Conservation (phyloP, 306 rosid genomes). For the Citrullus colocynthis region DNA sequence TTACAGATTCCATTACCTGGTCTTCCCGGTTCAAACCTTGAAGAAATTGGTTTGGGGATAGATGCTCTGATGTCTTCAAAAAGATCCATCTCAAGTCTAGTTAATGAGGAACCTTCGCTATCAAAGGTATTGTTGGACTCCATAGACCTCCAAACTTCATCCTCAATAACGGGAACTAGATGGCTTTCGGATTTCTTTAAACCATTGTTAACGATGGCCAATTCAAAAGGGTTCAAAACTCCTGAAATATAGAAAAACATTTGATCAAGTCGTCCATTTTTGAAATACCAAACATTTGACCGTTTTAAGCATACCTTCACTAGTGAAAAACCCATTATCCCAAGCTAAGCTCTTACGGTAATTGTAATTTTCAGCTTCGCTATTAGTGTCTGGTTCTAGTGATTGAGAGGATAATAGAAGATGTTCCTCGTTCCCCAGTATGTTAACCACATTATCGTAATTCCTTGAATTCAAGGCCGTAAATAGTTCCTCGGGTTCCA, state of each 20-base stretch:
- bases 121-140: slow-evolving; percentile 21
- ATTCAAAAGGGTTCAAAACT: slow-evolving; percentile 43
- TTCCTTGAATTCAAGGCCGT: slow-evolving; percentile 12
- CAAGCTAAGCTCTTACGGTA: slow-evolving; percentile 50
- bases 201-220: slow-evolving; percentile 39
- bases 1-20: slow-evolving; percentile 8
- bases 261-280: background rate
- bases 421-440: slow-evolving; percentile 19
- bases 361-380: slow-evolving; percentile 4
- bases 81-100: slow-evolving; percentile 40
- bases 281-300: background rate
- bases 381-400: slow-evolving; percentile 18
- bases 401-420: slow-evolving; percentile 23
- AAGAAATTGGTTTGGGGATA: slow-evolving; percentile 5
- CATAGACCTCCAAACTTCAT: slow-evolving; percentile 28
- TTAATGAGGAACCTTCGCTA: slow-evolving; percentile 28
- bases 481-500: slow-evolving; percentile 51
- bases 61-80: slow-evolving; percentile 28
- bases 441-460: slow-evolving; percentile 8
- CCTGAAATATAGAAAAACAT: slow-evolving; percentile 17
- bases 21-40: slow-evolving; percentile 17
- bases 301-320: slow-evolving; percentile 28
- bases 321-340: slow-evolving; percentile 51
- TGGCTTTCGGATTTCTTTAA: slow-evolving; percentile 21
- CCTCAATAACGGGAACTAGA: slow-evolving; percentile 16